Conservation (phyloP, 139 green algal species). For the Asterochloris erici region DNA sequence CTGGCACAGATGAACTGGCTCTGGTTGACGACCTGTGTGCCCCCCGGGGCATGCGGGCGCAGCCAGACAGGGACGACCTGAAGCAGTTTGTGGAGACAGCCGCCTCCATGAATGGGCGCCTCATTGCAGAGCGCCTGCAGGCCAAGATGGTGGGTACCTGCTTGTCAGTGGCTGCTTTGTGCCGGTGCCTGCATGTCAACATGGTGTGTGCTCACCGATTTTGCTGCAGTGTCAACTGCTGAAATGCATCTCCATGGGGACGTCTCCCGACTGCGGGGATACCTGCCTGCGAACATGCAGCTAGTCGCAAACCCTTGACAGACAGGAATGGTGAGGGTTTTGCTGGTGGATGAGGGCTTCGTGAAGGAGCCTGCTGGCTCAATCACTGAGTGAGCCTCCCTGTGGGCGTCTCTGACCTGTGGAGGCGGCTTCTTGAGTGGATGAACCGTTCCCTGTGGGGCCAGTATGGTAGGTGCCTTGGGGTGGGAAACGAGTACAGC, state of each 20-base stretch:
- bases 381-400: no score
- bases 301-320: no score
- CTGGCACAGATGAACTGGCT: slow-evolving; percentile 29
- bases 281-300: no score
- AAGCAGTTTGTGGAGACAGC: slow-evolving; percentile 60
- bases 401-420: no score
- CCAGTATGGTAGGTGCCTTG: no score
- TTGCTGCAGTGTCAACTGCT: background rate
- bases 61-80: slow-evolving; percentile 56
- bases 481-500: no score
- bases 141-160: slow-evolving; percentile 55
- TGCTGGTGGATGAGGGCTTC: no score
- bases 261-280: no score
- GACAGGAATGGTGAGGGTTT: no score
- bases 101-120: slow-evolving; percentile 54
- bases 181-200: background rate
- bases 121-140: slow-evolving; percentile 56
- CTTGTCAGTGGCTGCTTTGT: background rate
- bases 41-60: slow-evolving; percentile 56
- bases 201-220: background rate
- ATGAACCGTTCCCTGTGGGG: no score
- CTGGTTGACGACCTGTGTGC: slow-evolving; percentile 60
- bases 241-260: background rate
- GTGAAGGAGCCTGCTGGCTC: no score
- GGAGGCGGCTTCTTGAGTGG: no score